Percentiles rank a stretch among this genome's conserved stretches.
Conservation (phyloP, 2,329 filamentous ascomycete genomes). For the Fusarium sp. region DNA sequence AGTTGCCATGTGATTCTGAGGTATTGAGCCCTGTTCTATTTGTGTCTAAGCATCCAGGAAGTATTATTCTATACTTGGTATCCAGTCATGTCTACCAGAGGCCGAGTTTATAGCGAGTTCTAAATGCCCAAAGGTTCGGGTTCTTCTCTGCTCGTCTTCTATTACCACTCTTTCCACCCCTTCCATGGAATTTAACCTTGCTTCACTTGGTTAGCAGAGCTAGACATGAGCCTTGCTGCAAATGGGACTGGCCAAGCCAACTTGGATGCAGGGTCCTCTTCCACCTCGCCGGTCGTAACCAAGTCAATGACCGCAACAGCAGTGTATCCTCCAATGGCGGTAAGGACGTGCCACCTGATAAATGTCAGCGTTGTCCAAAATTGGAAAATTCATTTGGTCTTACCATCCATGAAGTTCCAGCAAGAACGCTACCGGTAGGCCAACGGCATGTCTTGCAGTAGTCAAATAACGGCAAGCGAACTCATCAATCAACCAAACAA, state of each 20-base stretch:
- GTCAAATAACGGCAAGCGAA: conserved; percentile 52
- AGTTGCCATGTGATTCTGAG: no score
- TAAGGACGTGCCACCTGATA: conserved; percentile 59
- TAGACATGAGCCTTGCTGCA: conserved; percentile 33
- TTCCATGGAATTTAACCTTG: background rate
- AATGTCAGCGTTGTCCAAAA: background rate
- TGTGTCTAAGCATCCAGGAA: background rate
- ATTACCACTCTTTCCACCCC: background rate
- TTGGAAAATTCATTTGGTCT: background rate
- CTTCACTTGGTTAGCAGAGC: background rate
- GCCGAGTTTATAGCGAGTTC: accelerated
- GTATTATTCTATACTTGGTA: background rate
- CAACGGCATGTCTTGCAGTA: conserved; percentile 47
- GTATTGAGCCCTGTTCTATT: background rate
- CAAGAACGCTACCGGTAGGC: conserved; percentile 55
- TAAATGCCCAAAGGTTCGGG: background rate
- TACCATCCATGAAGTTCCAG: conserved; percentile 60
- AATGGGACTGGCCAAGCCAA: conserved; percentile 55
- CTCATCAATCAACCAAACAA: conserved; percentile 57
- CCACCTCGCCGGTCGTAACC: conserved; percentile 53
- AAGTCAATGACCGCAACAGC: conserved; percentile 56
- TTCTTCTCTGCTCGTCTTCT: accelerated
- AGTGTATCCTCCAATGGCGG: conserved; percentile 57
- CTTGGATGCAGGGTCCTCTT: conserved; percentile 45
- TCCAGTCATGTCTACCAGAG: no score